Evolutionary conservation across 768 basidiomycete genomes (phyloP), one percentile per base, ranked within the genome.

Genomic region (Rhizopogon salebrosus): DNA sequence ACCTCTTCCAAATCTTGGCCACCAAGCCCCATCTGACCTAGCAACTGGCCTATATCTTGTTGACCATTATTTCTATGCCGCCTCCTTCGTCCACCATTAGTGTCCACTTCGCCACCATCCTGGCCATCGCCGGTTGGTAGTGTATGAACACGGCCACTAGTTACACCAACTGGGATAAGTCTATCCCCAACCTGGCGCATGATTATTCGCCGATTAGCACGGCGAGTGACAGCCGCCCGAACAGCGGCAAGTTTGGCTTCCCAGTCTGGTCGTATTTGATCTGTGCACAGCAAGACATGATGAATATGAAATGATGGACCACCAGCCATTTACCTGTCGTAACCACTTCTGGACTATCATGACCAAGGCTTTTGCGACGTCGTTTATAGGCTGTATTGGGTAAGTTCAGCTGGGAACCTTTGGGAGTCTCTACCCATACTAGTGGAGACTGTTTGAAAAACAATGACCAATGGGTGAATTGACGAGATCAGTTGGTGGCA

Each of bases 181-280:
- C 95, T 83, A 70, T 98, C 97, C 51, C 97, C 97, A 29, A 98
- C 92, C 70, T 98, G 93, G 40, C 97, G 85, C 94, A 99, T 98
- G 51, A 99, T 89, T 67, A 98, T 95, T 41, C 97, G 81, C 63
- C 97, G 79, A 65, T 95, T 95, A 8, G 97, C 97, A 24, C 95
- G 86, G 54, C 97, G 82, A n/a, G 92, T 84, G 34, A 93, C 95
- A n/a, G 92, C 87, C 29, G 97, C 95, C 53, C 90, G 87, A 40
- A 98, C 92, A 35, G 93, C 86, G 42, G 92, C 93, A 36, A 98
- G 72, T 70, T 98, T 98, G 39, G 86, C 82, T 74, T 98, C 95
- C 97, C 97, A 98, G 68, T 98, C 95, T 1, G 97, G 95, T 49
- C 94, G 88, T 54, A 98, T 94, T 70, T 93, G 87, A 74, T 99